These are phyloP conservation scores for Tolypocladium inflatum DNA, from an alignment of 2,329 filamentous ascomycete genomes.

Conservation along the genomic window DNA sequence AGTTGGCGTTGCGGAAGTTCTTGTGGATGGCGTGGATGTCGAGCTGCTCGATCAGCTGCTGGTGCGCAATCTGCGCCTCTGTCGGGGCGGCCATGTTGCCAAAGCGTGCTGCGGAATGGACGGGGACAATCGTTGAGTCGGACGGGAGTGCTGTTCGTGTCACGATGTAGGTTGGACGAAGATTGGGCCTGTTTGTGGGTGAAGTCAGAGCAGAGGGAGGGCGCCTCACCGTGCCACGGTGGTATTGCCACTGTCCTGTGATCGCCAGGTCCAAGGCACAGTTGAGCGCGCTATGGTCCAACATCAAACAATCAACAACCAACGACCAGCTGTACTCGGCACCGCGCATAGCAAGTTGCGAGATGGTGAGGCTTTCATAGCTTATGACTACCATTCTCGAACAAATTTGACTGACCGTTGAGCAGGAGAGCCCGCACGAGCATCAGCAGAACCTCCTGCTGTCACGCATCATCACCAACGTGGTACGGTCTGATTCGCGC, in stretches of 20 bases:
- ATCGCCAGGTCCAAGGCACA: neutral
- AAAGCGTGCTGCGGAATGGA: constrained; percentile 19
- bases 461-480: constrained; percentile 93
- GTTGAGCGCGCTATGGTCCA: neutral
- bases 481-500: constrained; percentile 53
- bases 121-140: neutral
- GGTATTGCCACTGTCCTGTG: constrained; percentile 3
- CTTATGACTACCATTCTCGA: neutral
- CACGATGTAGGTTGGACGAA: neutral
- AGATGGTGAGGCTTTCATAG: neutral
- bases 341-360: neutral
- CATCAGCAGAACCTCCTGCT: constrained; percentile 92
- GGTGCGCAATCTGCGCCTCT: constrained; percentile 71
- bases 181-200: neutral
- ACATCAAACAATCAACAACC: neutral
- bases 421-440: constrained; percentile 87
- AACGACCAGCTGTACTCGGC: neutral
- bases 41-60: constrained; percentile 78
- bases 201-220: neutral
- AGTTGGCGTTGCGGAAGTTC: constrained; percentile 80
- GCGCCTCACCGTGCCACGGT: constrained; percentile 18
- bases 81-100: constrained; percentile 54
- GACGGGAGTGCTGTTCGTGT: neutral
- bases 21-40: constrained; percentile 83
- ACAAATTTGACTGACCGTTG: neutral